Evolutionary conservation across 352 stramenopile species (phyloP).

Genomic region (Phytophthora pisi): DNA sequence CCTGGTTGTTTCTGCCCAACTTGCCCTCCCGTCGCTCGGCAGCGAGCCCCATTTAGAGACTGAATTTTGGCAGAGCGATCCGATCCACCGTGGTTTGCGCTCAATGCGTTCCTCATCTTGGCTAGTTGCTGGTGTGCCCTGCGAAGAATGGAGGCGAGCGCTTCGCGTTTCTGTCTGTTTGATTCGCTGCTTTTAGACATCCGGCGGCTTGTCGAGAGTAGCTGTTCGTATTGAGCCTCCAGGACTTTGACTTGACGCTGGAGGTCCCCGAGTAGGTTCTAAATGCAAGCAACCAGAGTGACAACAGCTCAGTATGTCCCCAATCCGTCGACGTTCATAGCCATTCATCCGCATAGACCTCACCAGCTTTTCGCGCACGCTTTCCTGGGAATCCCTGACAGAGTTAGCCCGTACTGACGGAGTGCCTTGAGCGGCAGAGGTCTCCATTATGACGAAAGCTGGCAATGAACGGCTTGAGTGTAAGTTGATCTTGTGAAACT

Average conservation of each 20-base stretch:
- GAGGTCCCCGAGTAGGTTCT: not conserved
- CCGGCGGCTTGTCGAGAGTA: not conserved
- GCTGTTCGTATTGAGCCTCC: not conserved
- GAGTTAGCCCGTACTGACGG: not conserved
- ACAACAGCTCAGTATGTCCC: not conserved
- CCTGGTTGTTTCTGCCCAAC: not conserved
- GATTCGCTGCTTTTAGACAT: not conserved
- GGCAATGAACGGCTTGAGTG: too few relatives aligned
- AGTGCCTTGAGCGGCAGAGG: not conserved
- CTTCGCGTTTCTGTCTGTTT: not conserved
- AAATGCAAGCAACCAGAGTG: not conserved
- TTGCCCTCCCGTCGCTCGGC: too few relatives aligned
- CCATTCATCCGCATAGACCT: not conserved
- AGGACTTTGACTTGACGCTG: not conserved
- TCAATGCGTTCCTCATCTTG: not conserved
- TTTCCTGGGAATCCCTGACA: not conserved
- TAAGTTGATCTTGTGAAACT: not conserved
- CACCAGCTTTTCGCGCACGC: not conserved
- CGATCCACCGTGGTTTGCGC: not conserved
- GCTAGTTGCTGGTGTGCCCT: not conserved
- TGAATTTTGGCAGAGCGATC: not conserved
- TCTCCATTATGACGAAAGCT: not conserved
- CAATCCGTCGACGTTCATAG: not conserved
- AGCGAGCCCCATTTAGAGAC: not conserved
- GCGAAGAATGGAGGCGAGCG: not conserved